Evolutionary conservation across 768 basidiomycete genomes (phyloP).

Genomic region (Imleria badia): DNA sequence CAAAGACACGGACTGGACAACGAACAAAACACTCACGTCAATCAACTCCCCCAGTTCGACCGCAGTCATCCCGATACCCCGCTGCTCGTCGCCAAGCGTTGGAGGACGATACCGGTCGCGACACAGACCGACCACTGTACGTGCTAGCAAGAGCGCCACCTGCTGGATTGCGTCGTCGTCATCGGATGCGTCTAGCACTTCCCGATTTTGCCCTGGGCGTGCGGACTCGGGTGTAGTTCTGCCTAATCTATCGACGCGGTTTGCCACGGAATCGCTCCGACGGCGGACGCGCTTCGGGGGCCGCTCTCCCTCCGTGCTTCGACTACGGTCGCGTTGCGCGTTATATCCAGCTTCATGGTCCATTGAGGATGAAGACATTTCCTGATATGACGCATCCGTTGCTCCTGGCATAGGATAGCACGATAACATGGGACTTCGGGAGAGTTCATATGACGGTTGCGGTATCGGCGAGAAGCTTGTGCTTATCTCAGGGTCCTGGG

Average conservation of each 20-base stretch:
- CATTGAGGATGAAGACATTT: constrained; percentile 6
- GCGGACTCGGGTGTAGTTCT: constrained; percentile 6
- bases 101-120: constrained; percentile 16
- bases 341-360: constrained; percentile 4
- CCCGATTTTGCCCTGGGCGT: background rate
- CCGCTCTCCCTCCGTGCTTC: constrained; percentile 28
- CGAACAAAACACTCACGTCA: constrained; percentile 28
- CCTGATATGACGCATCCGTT: constrained; percentile 13
- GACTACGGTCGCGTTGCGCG: constrained; percentile 12
- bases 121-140: constrained; percentile 25
- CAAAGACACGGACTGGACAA: background rate
- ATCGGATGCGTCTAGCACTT: background rate
- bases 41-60: constrained; percentile 32
- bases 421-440: constrained; percentile 1
- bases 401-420: background rate
- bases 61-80: constrained; percentile 26
- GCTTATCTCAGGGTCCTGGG: constrained; percentile 16
- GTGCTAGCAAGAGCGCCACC: constrained; percentile 24
- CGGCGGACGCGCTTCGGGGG: constrained; percentile 28
- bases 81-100: background rate
- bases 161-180: constrained; percentile 6
- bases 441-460: constrained; percentile 3
- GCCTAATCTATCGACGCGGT: constrained; percentile 14
- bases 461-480: constrained; percentile 11
- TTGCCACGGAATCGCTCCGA: constrained; percentile 12